Conservation (phyloP, 768 basidiomycete species). For the Pholiota conissans region DNA sequence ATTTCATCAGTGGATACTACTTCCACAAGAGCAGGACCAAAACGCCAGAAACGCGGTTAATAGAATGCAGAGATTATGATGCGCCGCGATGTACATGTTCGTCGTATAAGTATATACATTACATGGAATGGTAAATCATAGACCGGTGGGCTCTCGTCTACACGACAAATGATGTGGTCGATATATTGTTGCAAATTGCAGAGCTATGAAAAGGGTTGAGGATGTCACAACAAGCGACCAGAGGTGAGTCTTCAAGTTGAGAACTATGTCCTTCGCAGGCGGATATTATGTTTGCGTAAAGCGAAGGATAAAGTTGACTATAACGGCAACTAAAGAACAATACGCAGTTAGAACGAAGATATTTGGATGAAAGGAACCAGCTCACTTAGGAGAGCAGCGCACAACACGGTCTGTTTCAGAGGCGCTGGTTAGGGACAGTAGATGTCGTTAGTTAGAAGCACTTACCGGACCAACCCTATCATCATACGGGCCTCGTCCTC, state of each 20-base stretch:
- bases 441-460: conserved; percentile 20
- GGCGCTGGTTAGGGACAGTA: conserved; percentile 5
- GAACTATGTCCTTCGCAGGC: neutral
- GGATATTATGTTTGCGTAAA: conserved; percentile 47
- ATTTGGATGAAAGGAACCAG: conserved; percentile 7
- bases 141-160: neutral
- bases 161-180: neutral
- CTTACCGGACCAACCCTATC: conserved; percentile 93
- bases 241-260: neutral
- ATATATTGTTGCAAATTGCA: neutral
- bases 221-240: neutral
- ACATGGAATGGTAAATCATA: conserved; percentile 14
- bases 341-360: conserved; percentile 6
- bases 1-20: conserved; percentile 76
- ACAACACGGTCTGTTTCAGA: conserved; percentile 70
- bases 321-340: conserved; percentile 62
- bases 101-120: conserved; percentile 21
- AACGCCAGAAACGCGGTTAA: conserved; percentile 58
- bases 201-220: neutral
- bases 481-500: conserved; percentile 94
- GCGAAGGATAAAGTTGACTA: conserved; percentile 83
- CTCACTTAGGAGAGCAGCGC: conserved; percentile 77
- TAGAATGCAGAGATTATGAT: neutral
- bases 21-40: conserved; percentile 48
- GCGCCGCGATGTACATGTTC: conserved; percentile 5